Evolutionary conservation across 371 early-diverging fungal genomes (phyloP).

Genomic region (Mortierella sp.): DNA sequence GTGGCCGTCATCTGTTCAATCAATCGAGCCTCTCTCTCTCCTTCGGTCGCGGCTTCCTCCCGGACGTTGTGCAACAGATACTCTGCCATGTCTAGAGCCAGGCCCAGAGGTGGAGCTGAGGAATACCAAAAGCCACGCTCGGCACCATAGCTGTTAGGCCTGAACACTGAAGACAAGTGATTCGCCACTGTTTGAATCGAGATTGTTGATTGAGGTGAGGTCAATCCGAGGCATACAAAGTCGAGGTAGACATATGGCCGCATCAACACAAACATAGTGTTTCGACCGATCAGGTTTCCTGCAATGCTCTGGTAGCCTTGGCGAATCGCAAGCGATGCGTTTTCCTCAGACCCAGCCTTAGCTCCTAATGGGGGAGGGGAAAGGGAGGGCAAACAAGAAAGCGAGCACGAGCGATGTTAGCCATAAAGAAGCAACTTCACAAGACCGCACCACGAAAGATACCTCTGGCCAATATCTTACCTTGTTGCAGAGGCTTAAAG

Average conservation of each 20-base stretch:
- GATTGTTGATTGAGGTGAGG: slow-evolving; percentile 22
- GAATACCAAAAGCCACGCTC: slow-evolving; percentile 7
- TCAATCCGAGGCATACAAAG: slow-evolving; percentile 33
- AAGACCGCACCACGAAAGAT: too few relatives aligned
- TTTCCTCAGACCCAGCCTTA: slow-evolving; percentile 3
- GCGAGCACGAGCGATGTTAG: neutral
- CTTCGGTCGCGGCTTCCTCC: slow-evolving; percentile 40
- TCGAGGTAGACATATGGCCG: slow-evolving; percentile 40
- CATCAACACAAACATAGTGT: slow-evolving; percentile 19
- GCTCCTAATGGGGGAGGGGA: slow-evolving; percentile 20
- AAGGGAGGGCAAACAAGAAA: neutral
- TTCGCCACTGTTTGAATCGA: neutral
- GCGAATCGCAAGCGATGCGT: slow-evolving; percentile 12
- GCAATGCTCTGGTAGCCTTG: slow-evolving; percentile 18
- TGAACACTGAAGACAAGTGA: slow-evolving; percentile 18
- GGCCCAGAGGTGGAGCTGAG: slow-evolving; percentile 39
- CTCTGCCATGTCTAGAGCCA: slow-evolving; percentile 46
- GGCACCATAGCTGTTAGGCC: neutral
- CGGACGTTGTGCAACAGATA: slow-evolving; percentile 38
- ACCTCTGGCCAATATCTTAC: too few relatives aligned
- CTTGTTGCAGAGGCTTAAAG: slow-evolving; percentile 24
- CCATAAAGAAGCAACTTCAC: neutral
- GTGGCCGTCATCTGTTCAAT: slow-evolving; percentile 34
- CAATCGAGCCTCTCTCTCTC: slow-evolving; percentile 40
- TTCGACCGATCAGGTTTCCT: neutral